phyloP scores from a whole-genome alignment of 2,329 filamentous ascomycete species.

The Salinomyces thailandicus region DNA sequence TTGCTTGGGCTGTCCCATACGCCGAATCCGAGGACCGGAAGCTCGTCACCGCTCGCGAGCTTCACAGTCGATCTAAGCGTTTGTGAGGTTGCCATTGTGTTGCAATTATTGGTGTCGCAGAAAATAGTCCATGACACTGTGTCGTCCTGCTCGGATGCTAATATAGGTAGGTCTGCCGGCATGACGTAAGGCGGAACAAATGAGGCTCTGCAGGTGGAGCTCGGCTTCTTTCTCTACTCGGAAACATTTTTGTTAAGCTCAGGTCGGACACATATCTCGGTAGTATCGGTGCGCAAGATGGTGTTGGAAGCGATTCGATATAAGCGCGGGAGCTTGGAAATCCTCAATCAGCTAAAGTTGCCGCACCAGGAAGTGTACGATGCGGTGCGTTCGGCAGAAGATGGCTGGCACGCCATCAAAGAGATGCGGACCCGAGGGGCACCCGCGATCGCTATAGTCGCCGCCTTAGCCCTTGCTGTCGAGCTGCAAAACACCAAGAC shows the following conservation, averaged over 20 bases:
- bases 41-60: conserved; percentile 36
- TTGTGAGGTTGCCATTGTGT: conserved; percentile 24
- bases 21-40: conserved; percentile 61
- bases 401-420: conserved; percentile 74
- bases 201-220: background rate
- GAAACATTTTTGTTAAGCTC: background rate
- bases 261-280: too few species aligned
- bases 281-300: conserved; percentile 25
- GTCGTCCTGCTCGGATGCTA: too few species aligned
- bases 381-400: conserved; percentile 55
- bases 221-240: background rate
- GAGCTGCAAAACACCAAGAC: conserved; percentile 55
- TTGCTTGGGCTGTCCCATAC: conserved; percentile 48
- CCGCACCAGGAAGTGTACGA: conserved; percentile 75
- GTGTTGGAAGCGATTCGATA: conserved; percentile 71
- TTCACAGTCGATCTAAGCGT: conserved; percentile 40
- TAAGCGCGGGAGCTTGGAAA: conserved; percentile 57
- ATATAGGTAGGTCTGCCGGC: background rate
- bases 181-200: background rate
- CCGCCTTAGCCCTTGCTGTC: conserved; percentile 75
- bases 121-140: background rate
- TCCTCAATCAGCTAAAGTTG: conserved; percentile 73
- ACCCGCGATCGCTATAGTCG: conserved; percentile 96
- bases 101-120: background rate
- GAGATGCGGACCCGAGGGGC: conserved; percentile 73